Evolutionary conservation across 129 eudicot genomes (phyloP).

Genomic region (Mikania micrantha): DNA sequence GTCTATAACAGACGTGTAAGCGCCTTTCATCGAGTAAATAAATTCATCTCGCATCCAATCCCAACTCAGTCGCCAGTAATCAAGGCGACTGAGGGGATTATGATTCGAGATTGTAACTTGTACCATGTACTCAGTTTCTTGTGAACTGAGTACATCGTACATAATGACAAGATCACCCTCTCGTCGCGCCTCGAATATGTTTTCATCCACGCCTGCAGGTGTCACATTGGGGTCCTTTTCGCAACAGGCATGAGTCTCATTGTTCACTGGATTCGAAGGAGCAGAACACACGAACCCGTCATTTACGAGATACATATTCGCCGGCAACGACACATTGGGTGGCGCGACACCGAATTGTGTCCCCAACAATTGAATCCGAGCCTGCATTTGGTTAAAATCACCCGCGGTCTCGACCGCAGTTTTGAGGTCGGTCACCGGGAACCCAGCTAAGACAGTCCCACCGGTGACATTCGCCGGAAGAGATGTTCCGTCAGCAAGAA

Average conservation of each 20-base stretch:
- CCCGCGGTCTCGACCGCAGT: slow-evolving; percentile 65
- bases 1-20: slow-evolving; percentile 49
- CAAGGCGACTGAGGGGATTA: slow-evolving; percentile 46
- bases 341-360: slow-evolving; percentile 53
- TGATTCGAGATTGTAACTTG: slow-evolving; percentile 56
- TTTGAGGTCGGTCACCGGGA: slow-evolving; percentile 47
- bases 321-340: slow-evolving; percentile 38
- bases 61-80: slow-evolving; percentile 60
- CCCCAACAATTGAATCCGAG: slow-evolving; percentile 47
- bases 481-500: slow-evolving; percentile 47
- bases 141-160: slow-evolving; percentile 47
- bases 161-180: slow-evolving; percentile 54
- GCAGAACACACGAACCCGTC: slow-evolving; percentile 51
- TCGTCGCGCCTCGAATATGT: slow-evolving; percentile 33
- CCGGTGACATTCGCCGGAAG: slow-evolving; percentile 48
- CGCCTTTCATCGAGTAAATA: slow-evolving; percentile 64
- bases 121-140: slow-evolving; percentile 45
- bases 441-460: slow-evolving; percentile 50
- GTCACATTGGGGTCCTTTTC: slow-evolving; percentile 34
- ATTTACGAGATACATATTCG: slow-evolving; percentile 42
- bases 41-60: slow-evolving; percentile 72
- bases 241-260: slow-evolving; percentile 45
- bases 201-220: slow-evolving; percentile 13
- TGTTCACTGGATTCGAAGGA: slow-evolving; percentile 32
- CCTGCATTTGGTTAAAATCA: slow-evolving; percentile 52